These are phyloP conservation scores for Salvia splendens DNA, from an alignment of 257 asterid species.

Conservation along the genomic window DNA sequence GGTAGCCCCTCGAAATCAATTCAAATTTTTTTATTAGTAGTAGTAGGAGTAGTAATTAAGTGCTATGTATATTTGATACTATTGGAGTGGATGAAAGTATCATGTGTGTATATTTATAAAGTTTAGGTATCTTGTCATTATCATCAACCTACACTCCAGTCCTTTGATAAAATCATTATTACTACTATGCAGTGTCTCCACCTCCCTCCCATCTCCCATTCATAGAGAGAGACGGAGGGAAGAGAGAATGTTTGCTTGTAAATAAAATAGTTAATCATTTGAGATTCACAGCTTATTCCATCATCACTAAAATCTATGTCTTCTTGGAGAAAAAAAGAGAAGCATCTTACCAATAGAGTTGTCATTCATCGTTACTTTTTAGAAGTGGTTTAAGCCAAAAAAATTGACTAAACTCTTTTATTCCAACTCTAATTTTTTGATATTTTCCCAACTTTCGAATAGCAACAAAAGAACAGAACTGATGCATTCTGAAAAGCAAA, in stretches of 20 bases:
- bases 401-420: not conserved
- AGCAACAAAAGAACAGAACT: not conserved
- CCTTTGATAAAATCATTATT: conserved; percentile 32
- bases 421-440: not conserved
- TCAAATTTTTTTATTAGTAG: not conserved
- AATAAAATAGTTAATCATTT: conserved; percentile 16
- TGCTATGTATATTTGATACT: too few relatives aligned
- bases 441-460: not conserved
- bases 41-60: too few relatives aligned
- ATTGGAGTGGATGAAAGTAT: conserved; percentile 22
- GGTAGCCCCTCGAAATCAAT: conserved; percentile 39
- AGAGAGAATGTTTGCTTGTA: conserved; percentile 14
- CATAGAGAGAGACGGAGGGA: conserved; percentile 4
- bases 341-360: too few relatives aligned
- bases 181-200: conserved; percentile 27
- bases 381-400: too few relatives aligned
- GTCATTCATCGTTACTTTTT: too few relatives aligned
- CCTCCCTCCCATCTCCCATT: conserved; percentile 22
- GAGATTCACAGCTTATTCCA: too few relatives aligned
- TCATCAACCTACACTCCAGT: conserved; percentile 48
- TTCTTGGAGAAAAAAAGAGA: too few relatives aligned
- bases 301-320: too few relatives aligned
- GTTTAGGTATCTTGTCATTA: conserved; percentile 58
- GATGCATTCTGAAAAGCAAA: conserved; percentile 26
- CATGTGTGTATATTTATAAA: conserved; percentile 44